These are phyloP conservation scores for Citeromyces nyonsensis DNA, from an alignment of 805 yeast genomes.

Conservation along the genomic window DNA sequence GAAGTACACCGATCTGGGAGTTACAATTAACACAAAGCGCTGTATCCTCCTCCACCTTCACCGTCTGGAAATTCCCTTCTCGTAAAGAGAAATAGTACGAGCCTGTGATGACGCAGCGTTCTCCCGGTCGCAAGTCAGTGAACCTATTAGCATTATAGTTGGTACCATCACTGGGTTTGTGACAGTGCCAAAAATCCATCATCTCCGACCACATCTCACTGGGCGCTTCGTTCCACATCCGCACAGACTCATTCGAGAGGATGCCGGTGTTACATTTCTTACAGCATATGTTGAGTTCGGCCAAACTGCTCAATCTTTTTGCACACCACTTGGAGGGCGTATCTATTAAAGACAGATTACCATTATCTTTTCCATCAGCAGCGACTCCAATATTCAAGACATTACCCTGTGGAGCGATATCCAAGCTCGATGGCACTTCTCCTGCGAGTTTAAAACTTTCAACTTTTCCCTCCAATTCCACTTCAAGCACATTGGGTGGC, in stretches of 20 bases:
- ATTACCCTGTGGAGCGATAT: no score
- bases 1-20: conserved; percentile 21
- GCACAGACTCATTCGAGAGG: conserved; percentile 15
- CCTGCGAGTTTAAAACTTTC: no score
- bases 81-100: conserved; percentile 34
- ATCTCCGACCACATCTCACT: conserved; percentile 88
- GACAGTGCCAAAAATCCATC: conserved; percentile 98
- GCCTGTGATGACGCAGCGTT: conserved; percentile 33
- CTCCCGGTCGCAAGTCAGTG: conserved; percentile 27
- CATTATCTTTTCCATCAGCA: background rate
- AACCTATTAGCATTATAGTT: conserved; percentile 15
- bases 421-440: no score
- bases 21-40: conserved; percentile 22
- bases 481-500: no score
- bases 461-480: no score
- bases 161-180: conserved; percentile 37
- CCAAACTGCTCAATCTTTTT: background rate
- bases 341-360: conserved; percentile 1
- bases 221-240: conserved; percentile 51
- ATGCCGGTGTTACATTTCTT: background rate
- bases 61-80: conserved; percentile 6
- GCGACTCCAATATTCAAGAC: no score
- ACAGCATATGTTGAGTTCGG: conserved; percentile 1
- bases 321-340: conserved; percentile 2
- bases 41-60: conserved; percentile 3